Evolutionary conservation across 495 filamentous ascomycete species (phyloP).

Genomic region (Trichoderma reesei): DNA sequence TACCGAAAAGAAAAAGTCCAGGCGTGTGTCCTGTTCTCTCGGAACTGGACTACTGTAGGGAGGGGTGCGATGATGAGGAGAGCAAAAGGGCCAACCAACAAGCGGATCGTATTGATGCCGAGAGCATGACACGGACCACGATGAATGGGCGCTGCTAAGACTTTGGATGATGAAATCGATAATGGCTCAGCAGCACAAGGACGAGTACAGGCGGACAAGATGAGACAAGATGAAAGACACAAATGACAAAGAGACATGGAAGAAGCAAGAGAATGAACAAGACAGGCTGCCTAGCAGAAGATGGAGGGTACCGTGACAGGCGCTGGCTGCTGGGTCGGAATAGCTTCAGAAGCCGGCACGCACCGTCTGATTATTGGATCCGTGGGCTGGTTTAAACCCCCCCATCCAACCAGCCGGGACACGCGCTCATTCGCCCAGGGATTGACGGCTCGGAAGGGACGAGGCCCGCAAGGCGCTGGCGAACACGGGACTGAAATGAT

Average conservation of each 20-base stretch:
- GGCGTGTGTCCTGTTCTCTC: neutral
- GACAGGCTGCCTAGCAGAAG: neutral
- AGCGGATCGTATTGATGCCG: too few species aligned
- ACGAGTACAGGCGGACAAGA: neutral
- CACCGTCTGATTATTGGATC: constrained; percentile 4
- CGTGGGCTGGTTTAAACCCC: too few species aligned
- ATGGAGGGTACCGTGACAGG: constrained; percentile 6
- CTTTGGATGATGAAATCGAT: too few species aligned
- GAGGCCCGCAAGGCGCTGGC: neutral
- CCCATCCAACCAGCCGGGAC: constrained; percentile 3
- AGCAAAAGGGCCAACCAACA: too few species aligned
- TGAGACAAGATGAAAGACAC: neutral
- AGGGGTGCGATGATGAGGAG: neutral
- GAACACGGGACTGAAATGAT: constrained; percentile 5
- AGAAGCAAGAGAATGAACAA: neutral
- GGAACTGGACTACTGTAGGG: neutral
- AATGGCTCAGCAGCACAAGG: neutral
- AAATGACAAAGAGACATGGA: neutral
- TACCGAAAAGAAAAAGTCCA: neutral
- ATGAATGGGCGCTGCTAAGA: too few species aligned
- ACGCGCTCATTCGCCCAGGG: constrained; percentile 4
- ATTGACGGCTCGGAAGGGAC: neutral
- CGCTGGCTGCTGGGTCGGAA: neutral
- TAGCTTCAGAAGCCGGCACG: neutral
- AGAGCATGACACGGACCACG: too few species aligned